These are phyloP conservation scores for Amphirosellinia nigrospora DNA, from an alignment of 495 filamentous ascomycete species.

Conservation along the genomic window DNA sequence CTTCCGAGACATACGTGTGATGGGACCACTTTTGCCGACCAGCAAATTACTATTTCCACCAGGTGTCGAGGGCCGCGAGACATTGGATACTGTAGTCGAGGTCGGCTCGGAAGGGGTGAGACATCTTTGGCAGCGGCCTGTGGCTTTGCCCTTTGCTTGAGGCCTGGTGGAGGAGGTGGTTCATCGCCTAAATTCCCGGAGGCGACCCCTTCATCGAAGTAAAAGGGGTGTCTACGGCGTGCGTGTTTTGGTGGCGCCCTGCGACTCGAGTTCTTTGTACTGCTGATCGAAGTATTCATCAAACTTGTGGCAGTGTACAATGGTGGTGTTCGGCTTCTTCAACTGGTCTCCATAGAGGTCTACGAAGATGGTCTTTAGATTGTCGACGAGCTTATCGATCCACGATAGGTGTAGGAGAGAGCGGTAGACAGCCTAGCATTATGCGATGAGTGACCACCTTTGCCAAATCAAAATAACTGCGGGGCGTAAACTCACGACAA, in stretches of 20 bases:
- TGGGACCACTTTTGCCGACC: conserved; percentile 72
- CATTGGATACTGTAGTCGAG: conserved; percentile 73
- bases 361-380: conserved; percentile 87
- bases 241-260: conserved; percentile 38
- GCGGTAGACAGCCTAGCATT: conserved; percentile 86
- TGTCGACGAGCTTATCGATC: conserved; percentile 96
- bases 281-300: conserved; percentile 95
- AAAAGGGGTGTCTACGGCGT: conserved; percentile 43
- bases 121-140: conserved; percentile 43
- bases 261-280: conserved; percentile 77
- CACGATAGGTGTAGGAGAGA: conserved; percentile 92
- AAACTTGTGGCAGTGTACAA: conserved; percentile 77
- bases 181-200: conserved; percentile 47
- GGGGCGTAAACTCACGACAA: conserved; percentile 71
- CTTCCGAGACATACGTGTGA: conserved; percentile 76
- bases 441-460: conserved; percentile 16
- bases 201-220: conserved; percentile 49
- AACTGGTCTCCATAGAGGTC: conserved; percentile 88
- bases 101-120: conserved; percentile 64
- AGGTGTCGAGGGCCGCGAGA: conserved; percentile 81
- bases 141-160: conserved; percentile 39
- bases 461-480: not conserved
- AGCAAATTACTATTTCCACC: conserved; percentile 65
- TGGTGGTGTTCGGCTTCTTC: conserved; percentile 76
- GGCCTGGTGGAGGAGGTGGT: conserved; percentile 51